phyloP scores from a whole-genome alignment of 2,329 filamentous ascomycete genomes.

The Alternaria sp. region DNA sequence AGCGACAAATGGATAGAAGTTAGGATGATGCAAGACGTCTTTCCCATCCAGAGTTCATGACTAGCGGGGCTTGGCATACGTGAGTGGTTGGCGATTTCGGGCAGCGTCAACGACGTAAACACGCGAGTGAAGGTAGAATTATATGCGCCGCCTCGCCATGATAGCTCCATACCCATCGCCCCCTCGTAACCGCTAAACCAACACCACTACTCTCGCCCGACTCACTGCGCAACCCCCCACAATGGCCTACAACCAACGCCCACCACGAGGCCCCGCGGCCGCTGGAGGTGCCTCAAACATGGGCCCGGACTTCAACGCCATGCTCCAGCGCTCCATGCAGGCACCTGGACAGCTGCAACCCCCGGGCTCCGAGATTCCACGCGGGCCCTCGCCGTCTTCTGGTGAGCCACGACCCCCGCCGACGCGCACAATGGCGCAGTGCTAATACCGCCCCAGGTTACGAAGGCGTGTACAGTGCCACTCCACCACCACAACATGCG shows the following conservation, averaged over 20 bases:
- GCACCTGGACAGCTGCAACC: conserved; percentile 32
- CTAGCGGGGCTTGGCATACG: conserved; percentile 22
- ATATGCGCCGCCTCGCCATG: conserved; percentile 38
- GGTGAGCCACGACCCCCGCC: conserved; percentile 23
- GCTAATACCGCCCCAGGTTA: conserved; percentile 38
- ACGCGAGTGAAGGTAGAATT: conserved; percentile 22
- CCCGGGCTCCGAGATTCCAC: conserved; percentile 28
- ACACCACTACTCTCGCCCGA: conserved; percentile 2
- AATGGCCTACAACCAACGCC: conserved; percentile 39
- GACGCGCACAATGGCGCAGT: conserved; percentile 3
- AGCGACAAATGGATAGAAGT: not conserved
- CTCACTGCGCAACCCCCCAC: conserved; percentile 5
- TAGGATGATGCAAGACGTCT: not conserved
- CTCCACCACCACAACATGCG: conserved; percentile 59
- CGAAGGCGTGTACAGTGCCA: conserved; percentile 45
- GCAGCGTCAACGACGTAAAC: conserved; percentile 16
- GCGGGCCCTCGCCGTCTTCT: conserved; percentile 32
- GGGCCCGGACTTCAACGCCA: conserved; percentile 44
- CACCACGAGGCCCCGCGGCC: conserved; percentile 38
- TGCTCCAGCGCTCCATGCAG: conserved; percentile 46
- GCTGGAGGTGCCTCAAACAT: conserved; percentile 38
- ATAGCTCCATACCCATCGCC: conserved; percentile 24
- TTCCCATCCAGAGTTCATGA: not conserved
- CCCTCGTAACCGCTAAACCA: conserved; percentile 28
- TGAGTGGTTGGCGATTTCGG: conserved; percentile 22